Conservation (phyloP, 768 basidiomycete species). For the Lyophyllum shimeji region DNA sequence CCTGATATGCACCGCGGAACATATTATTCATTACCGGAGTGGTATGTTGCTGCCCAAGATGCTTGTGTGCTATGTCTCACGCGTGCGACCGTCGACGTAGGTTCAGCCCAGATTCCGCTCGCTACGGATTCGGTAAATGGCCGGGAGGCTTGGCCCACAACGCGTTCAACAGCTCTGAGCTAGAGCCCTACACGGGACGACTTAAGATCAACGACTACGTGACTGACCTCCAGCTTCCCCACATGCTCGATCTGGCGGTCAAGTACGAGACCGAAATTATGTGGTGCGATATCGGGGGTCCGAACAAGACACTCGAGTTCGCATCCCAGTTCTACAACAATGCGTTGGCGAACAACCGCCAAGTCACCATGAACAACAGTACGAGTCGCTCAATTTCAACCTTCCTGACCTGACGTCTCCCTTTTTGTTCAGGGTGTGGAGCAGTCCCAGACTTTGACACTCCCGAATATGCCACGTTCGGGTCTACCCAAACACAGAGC, state of each 20-base stretch:
- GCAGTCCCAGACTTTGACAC: constrained; percentile 54
- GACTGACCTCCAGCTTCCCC: constrained; percentile 48
- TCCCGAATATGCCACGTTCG: constrained; percentile 52
- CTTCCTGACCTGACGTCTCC: background rate
- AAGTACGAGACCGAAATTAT: constrained; percentile 55
- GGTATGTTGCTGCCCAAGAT: constrained; percentile 26
- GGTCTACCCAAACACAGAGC: constrained; percentile 40
- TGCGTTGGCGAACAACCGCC: constrained; percentile 36
- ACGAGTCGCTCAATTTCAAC: background rate
- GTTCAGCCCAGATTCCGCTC: constrained; percentile 54
- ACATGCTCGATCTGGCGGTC: constrained; percentile 49
- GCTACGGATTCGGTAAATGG: constrained; percentile 49
- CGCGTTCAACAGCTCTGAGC: constrained; percentile 40
- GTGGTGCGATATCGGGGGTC: constrained; percentile 62
- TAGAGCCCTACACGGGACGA: constrained; percentile 57
- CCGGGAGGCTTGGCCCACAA: constrained; percentile 57
- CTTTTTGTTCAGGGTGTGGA: constrained; percentile 38
- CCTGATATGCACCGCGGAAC: constrained; percentile 55
- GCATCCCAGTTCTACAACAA: constrained; percentile 46
- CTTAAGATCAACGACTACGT: constrained; percentile 51
- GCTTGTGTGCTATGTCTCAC: background rate
- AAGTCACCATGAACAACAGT: constrained; percentile 45
- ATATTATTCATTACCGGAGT: constrained; percentile 58
- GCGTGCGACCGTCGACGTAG: constrained; percentile 21
- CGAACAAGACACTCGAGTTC: constrained; percentile 44